Base-by-base conservation (phyloP, 2,329 filamentous ascomycete genomes). In the Neopestalotiopsis clavispora region DNA sequence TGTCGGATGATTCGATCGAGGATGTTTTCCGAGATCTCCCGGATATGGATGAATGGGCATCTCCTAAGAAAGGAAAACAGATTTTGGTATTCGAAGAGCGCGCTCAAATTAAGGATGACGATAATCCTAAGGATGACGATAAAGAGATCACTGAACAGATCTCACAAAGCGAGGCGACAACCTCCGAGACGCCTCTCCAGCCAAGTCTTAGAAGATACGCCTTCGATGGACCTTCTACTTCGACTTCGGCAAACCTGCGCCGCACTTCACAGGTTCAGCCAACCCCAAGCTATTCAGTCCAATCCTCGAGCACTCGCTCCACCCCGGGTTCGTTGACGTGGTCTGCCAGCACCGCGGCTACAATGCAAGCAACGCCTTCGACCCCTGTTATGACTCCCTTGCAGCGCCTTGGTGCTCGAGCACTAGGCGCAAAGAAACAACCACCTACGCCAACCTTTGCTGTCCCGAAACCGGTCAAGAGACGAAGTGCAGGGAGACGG, bases 1-100 rank as follows among this genome's bases (percentile, higher is more conserved):
- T 87, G 74, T 89, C 87, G 0, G 87, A 89, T 69, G 86, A 89
- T 70, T 89, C 87, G 0, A 80, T 89, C 56, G 86, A 89, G 34
- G 87, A 89, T 68, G 86, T 83, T 0, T 78, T 90, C 23, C 77
- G 80, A 32, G 81, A 81, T 23, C 75, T 90, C 12, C 86, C 87
- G 1, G 87, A 89, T 60, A 76, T 85, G 52, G 83, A 83, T n/a
- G 81, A 79, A 12, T 88, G 86, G 86, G 78, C 81, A 59, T 75
- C 79, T 28, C 61, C 72, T 5, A 84, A 83, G 69, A 72, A 76
- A 0, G 77, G 74, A 58, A 81, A 79, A 69, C 74, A 80, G 1
- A 78, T 85, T 20, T 73, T 78, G 2, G 81, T 89, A 5, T 89
- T 86, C 69, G 80, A 83, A 30, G 84, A 86, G 61, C 78, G 80